Conservation (phyloP, 805 yeast species). For the Sugiyamaella smithiae region DNA sequence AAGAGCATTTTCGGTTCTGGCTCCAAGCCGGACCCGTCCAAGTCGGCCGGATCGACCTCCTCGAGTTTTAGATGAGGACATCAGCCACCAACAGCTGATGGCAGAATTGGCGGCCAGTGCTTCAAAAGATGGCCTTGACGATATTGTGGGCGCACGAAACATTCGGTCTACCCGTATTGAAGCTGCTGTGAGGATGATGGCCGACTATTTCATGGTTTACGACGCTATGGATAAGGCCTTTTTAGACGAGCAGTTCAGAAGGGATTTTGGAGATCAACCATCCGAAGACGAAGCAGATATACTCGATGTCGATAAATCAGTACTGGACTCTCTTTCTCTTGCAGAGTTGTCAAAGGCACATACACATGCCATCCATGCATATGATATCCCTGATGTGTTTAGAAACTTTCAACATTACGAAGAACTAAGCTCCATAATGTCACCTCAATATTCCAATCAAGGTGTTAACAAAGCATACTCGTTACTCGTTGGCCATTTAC, state of each 20-base stretch:
- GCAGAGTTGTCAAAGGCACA: slow-evolving; percentile 11
- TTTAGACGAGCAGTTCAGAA: slow-evolving; percentile 17
- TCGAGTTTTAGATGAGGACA: not conserved
- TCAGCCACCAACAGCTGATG: not conserved
- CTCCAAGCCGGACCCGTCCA: not conserved
- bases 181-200: slow-evolving; percentile 32
- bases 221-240: slow-evolving; percentile 29
- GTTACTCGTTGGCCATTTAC: slow-evolving; percentile 12
- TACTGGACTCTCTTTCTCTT: slow-evolving; percentile 7
- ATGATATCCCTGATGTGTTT: not conserved
- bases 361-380: slow-evolving; percentile 9
- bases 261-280: slow-evolving; percentile 15
- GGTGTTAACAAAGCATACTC: slow-evolving; percentile 6
- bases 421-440: slow-evolving; percentile 7
- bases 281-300: not conserved
- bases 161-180: slow-evolving; percentile 29
- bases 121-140: slow-evolving; percentile 17
- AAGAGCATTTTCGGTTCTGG: slow-evolving; percentile 1
- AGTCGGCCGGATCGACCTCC: not conserved
- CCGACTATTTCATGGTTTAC: slow-evolving; percentile 31
- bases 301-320: slow-evolving; percentile 2
- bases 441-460: slow-evolving; percentile 4
- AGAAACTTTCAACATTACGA: slow-evolving; percentile 8
- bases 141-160: slow-evolving; percentile 27
- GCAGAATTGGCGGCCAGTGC: not conserved